Evolutionary conservation across 2,329 filamentous ascomycete genomes (phyloP), one percentile per base, ranked within the genome.

Genomic region (Aotearoamyces nothofagi): DNA sequence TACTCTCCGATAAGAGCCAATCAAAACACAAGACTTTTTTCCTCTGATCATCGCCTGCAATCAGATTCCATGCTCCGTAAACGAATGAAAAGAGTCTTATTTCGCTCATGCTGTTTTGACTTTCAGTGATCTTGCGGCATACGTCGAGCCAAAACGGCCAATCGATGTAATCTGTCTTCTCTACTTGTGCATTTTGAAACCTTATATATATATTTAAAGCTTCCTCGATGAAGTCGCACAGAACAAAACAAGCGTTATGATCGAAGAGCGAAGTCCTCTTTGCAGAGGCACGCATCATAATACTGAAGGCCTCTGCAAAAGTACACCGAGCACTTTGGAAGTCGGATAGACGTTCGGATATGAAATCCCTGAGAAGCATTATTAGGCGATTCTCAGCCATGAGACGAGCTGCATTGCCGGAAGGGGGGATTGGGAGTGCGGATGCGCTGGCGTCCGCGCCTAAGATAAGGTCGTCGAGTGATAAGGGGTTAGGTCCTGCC

Each of bases 161-260:
- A 42, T 76, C 60, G 27, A 77, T 53, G 15, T 67, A 54, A 16
- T 61, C 40, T 42, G 50, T 36, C 16, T 44, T 40, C 9, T 35
- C 30, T n/a, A 12, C 26, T 20, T 42, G 38, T 47, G 60, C 52
- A 56, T 67, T 52, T 19, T 57, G 54, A 39, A 74, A 79, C 30
- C 70, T 64, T 22, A 70, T 59, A 34, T 78, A 58, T 28, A 80
- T 70, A 2, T 63, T 55, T 26, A 80, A 56, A 13, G 72, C 61
- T 45, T 82, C 76, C 46, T 81, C 76, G 31, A 79, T 57, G 37
- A 81, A 75, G 46, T 82, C 77, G 42, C 75, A 77, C 13, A 82
- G 56, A n/a, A 74, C 67, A 45, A 79, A 79, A 47, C 76, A 81
- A 26, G 74, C 72, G 46, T 68, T 71, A 42, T 76, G 73, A 42